These are phyloP conservation scores for Lactarius evosmus DNA, from an alignment of 768 basidiomycete genomes.

Conservation along the genomic window DNA sequence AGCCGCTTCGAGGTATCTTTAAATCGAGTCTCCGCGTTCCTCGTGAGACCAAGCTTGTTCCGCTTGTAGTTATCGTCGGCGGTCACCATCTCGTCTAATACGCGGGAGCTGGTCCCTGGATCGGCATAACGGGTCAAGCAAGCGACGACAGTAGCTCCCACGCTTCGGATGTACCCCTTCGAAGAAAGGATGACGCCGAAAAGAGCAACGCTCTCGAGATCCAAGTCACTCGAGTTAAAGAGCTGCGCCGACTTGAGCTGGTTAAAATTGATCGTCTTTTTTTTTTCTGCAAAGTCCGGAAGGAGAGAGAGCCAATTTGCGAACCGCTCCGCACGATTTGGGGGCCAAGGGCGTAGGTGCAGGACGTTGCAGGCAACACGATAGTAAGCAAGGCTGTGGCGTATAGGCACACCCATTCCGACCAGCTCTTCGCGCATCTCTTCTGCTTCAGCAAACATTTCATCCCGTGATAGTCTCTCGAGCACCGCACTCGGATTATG, in stretches of 20 bases:
- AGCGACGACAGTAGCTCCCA: slow-evolving; percentile 33
- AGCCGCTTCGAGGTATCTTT: slow-evolving; percentile 19
- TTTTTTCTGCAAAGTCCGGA: slow-evolving; percentile 29
- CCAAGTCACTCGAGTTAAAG: slow-evolving; percentile 31
- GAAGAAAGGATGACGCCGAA: slow-evolving; percentile 45
- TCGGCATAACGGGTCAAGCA: slow-evolving; percentile 45
- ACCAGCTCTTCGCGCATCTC: slow-evolving; percentile 42
- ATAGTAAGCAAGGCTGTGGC: slow-evolving; percentile 38
- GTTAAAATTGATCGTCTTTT: slow-evolving; percentile 27
- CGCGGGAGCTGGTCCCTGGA: slow-evolving; percentile 36
- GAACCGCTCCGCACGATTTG: slow-evolving; percentile 32
- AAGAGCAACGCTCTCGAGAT: slow-evolving; percentile 39
- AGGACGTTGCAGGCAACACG: slow-evolving; percentile 39
- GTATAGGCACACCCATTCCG: slow-evolving; percentile 39
- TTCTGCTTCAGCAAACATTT: slow-evolving; percentile 37
- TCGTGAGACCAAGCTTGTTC: not conserved
- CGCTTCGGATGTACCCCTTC: slow-evolving; percentile 42
- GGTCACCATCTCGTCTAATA: slow-evolving; percentile 37
- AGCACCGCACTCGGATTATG: slow-evolving; percentile 29
- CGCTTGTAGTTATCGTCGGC: slow-evolving; percentile 32
- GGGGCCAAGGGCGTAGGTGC: slow-evolving; percentile 20
- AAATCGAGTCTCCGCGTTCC: not conserved
- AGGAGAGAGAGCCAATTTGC: slow-evolving; percentile 44
- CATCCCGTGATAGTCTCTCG: slow-evolving; percentile 32
- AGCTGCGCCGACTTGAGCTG: slow-evolving; percentile 38